Evolutionary conservation across 2,329 filamentous ascomycete genomes (phyloP), one percentile per base, ranked within the genome.

Genomic region (Colletotrichum limetticola): DNA sequence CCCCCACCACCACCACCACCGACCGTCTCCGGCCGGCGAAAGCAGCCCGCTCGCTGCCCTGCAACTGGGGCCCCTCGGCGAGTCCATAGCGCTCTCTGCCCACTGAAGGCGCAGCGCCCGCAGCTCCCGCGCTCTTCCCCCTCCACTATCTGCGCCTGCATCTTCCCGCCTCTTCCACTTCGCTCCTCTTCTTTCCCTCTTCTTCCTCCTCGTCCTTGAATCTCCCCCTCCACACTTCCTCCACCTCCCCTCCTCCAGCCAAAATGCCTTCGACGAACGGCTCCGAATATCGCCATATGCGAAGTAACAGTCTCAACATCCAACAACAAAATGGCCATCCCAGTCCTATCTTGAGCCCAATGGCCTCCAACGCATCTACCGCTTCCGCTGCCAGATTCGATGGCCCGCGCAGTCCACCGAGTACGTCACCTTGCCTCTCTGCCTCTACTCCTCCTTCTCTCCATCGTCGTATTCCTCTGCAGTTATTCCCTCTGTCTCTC

Each of bases 371-470:
- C 53, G 55, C 71, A 37, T 77, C 78, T 58, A 76, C 69, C 22
- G 65, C 69, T 12, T 32, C 64, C 32, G 64, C 42, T 28, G 53
- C 59, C 76, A 81, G 88, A 76, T 90, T 91, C 78, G 89, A 91
- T 71, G 89, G 89, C 74, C 89, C 90, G 59, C 84, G 90, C 77
- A 92, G 90, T 81, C 90, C 90, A 75, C 90, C 90, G 32, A 91
- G 89, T 90, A 85, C 80, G 87, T 88, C 59, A 42, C 56, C 75
- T n/a, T 68, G 63, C 49, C 59, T 32, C 35, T 49, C 9, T 49
- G 24, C 46, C 19, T 42, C 28, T 53, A 4, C 26, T 30, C 12
- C 26, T 32, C 22, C 24, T n/a, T 73, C 30, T 64, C 30, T 11
- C 30, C 12, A 55, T n/a, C 55, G 64, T 69, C 59, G 57, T 59